Percentiles rank a stretch among this genome's conserved stretches.
phyloP scores from a whole-genome alignment of 2,329 filamentous ascomycete species.

The Xylogone sp. region DNA sequence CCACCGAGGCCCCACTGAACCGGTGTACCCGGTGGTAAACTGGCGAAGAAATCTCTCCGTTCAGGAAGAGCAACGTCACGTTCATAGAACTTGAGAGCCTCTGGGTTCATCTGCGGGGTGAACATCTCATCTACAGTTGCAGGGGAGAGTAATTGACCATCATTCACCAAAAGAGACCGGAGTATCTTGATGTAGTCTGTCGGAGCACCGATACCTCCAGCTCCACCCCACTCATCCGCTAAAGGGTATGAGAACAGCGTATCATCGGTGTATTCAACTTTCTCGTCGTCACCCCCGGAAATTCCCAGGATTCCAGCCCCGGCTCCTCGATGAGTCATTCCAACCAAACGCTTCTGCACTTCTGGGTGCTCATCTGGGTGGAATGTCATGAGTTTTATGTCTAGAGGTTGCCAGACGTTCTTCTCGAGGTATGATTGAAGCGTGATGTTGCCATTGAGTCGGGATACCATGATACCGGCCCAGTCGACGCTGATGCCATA shows the following conservation, averaged over 20 bases:
- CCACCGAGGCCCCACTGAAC: conserved; percentile 4
- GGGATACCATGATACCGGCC: conserved; percentile 40
- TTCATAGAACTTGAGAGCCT: not conserved
- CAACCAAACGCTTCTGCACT: conserved; percentile 1
- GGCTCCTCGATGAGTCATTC: conserved; percentile 6
- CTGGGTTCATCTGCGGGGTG: conserved; percentile 4
- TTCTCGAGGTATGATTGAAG: conserved; percentile 2
- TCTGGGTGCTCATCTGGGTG: conserved; percentile 3
- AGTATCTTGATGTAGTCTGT: conserved; percentile 9
- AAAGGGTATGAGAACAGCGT: not conserved
- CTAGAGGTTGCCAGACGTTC: conserved; percentile 5
- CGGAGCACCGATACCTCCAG: not conserved
- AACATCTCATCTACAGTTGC: conserved; percentile 9
- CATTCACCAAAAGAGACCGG: conserved; percentile 5
- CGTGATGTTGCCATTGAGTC: conserved; percentile 27
- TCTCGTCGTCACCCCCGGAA: conserved; percentile 1
- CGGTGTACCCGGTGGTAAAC: not conserved
- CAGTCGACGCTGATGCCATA: conserved; percentile 39
- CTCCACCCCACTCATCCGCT: conserved; percentile 8
- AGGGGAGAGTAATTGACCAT: conserved; percentile 5
- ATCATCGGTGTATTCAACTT: not conserved
- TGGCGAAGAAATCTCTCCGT: not conserved
- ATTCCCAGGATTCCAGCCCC: conserved; percentile 1
- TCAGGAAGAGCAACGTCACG: not conserved
- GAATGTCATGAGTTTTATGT: conserved; percentile 12